Evolutionary conservation across 371 early-diverging fungal genomes (phyloP).

Genomic region (Mortierella sp.): DNA sequence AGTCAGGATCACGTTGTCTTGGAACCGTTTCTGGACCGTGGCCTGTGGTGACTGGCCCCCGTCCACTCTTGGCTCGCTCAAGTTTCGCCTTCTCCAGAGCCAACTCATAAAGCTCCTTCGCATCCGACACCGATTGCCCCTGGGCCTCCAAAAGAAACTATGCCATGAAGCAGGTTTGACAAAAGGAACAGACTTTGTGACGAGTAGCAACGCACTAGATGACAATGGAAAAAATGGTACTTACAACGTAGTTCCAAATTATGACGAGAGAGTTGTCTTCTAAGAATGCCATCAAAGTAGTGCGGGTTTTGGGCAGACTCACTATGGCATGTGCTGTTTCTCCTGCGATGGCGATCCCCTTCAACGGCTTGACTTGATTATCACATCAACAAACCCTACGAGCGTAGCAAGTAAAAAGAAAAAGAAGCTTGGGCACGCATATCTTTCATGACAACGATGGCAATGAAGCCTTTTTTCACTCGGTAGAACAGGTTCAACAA

Average conservation of each 20-base stretch:
- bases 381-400: too few relatives aligned
- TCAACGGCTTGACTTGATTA: slow-evolving; percentile 9
- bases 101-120: neutral
- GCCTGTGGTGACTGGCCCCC: too few relatives aligned
- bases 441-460: neutral
- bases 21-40: too few relatives aligned
- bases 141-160: too few relatives aligned
- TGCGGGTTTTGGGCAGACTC: slow-evolving; percentile 7
- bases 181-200: neutral
- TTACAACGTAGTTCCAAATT: slow-evolving; percentile 25
- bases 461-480: neutral
- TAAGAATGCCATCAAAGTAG: slow-evolving; percentile 21
- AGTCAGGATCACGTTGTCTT: too few relatives aligned
- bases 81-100: too few relatives aligned
- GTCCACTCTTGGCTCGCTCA: too few relatives aligned
- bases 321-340: slow-evolving; percentile 17
- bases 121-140: neutral
- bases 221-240: slow-evolving; percentile 4
- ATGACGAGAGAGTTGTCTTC: slow-evolving; percentile 21
- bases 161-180: neutral
- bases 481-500: neutral
- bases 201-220: neutral
- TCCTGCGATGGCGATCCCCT: slow-evolving; percentile 25
- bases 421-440: neutral
- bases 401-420: neutral